Conservation (phyloP, 2,329 filamentous ascomycete genomes). For the Elsinoe arachidis region DNA sequence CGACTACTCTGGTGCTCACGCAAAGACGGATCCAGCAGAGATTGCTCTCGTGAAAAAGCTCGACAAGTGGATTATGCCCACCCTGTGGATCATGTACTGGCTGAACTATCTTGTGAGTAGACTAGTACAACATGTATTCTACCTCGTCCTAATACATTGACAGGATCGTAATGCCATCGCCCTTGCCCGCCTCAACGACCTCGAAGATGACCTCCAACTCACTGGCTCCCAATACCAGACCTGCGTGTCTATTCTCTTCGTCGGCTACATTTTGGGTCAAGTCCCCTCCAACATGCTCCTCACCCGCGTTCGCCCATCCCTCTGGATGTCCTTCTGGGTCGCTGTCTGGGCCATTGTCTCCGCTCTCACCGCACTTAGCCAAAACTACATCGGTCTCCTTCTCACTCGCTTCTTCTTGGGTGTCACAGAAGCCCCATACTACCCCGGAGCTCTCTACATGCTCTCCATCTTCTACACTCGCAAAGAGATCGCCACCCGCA, state of each 20-base stretch:
- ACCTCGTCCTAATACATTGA: neutral
- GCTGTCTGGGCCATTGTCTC: constrained; percentile 31
- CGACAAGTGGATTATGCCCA: constrained; percentile 17
- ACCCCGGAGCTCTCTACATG: constrained; percentile 35
- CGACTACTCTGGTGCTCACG: constrained; percentile 26
- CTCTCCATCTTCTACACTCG: constrained; percentile 35
- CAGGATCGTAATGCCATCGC: constrained; percentile 36
- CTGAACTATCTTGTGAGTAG: constrained; percentile 19
- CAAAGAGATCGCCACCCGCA: constrained; percentile 27
- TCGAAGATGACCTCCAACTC: constrained; percentile 37
- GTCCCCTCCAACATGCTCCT: constrained; percentile 38
- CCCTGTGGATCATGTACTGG: constrained; percentile 20
- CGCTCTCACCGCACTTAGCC: constrained; percentile 19
- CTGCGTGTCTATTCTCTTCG: constrained; percentile 31
- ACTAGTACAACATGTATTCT: neutral
- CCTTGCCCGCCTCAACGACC: constrained; percentile 31
- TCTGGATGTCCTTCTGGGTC: constrained; percentile 38
- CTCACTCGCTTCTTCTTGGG: constrained; percentile 49
- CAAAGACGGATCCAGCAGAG: constrained; percentile 25
- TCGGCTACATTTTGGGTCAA: constrained; percentile 33
- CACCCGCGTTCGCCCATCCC: constrained; percentile 34
- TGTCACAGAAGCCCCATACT: constrained; percentile 37
- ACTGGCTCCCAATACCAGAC: constrained; percentile 33
- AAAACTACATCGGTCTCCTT: constrained; percentile 21
- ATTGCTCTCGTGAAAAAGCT: constrained; percentile 26